Base-by-base conservation (phyloP, 2,329 filamentous ascomycete species). In the Ophiocordyceps robertsii region DNA sequence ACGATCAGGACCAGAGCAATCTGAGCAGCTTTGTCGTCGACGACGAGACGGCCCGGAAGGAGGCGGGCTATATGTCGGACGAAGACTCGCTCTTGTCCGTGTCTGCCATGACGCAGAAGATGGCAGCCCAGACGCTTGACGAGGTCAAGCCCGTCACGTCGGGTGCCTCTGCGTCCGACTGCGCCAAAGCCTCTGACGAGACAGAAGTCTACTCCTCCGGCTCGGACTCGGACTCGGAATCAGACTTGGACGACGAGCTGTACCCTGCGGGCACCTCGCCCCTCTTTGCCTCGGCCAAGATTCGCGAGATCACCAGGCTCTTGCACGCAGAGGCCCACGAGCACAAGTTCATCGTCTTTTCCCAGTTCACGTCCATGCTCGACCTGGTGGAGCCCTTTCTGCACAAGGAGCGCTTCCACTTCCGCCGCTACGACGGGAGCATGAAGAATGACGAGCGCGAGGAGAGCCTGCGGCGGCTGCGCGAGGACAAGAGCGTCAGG, bases 301-400 rank as follows among this genome's bases (percentile, higher is more conserved):
- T 98, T 54, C 80, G 83, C 37, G 80, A 92, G 52, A 73, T 96
- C 17, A 75, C 94, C 55, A 72, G 78, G 46, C 84, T 98, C 41
- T 75, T 98, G 9, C 75, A 80, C 49, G 77, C 77, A 37, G 92
- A 98, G 61, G 80, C 80, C 0, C 67, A 72, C 2, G 72, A 87
- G 46, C 86, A 95, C 72, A 98, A 98, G 59, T 94, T 95, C 57
- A 98, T 98, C 54, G 88, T 98, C 49, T 98, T 98, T 64, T 95
- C 88, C 2, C 87, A 96, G 55, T 98, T 98, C 64, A 98, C 92
- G 0, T 92, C 87, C 1, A 98, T 98, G 92, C 78, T 98, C 38
- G 85, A 96, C 65, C 79, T 96, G 27, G 80, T 98, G 48, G 88
- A 96, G 58, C 92, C 92, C 2, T 95, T 96, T 63, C 70, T 98